Base-by-base conservation (phyloP, 768 basidiomycete species). In the Dictyophora rubrovolvata region DNA sequence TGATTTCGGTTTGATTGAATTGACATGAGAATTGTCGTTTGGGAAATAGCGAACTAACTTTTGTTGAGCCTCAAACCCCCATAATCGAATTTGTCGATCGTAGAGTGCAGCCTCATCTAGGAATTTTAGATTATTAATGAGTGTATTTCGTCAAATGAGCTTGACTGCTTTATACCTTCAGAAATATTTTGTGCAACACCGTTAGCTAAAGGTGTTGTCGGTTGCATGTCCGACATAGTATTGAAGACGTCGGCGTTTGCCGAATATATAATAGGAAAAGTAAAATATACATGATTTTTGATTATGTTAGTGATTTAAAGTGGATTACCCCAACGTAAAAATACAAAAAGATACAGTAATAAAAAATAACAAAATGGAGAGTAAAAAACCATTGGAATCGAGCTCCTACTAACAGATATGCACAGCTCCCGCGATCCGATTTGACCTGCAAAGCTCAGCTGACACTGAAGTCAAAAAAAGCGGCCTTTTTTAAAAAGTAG, bases 1-100 rank as follows among this genome's bases (percentile, higher is more conserved):
- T 96, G 69, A 56, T 35, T 49, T 66, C 28, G 55, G 59, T 37
- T 56, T 64, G 23, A 23, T n/a, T 53, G 20, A 23, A 35, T 20
- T 20, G 9, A 20, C 17, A 34, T 14, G 35, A 36, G 20, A 35
- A 54, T n/a, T 34, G 49, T 33, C 23, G 18, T 17, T 48, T 33
- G 21, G 6, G 10, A 46, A 16, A 36, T 22, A 21, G 36, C 14
- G 22, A 14, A 48, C 20, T 61, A 65, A 90, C 93, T 87, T 81
- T 73, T 96, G 92, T 70, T 99, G 96, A 36, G 96, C 96, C 70
- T 97, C 96, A 47, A 97, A 82, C 49, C 96, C 96, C 96, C 96
- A 99, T 65, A 97, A 74, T 33, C 95, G 84, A 75, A 98, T 96
- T 71, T 98, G 94, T 23, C 95, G 85, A 70, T 98, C 96, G 70